phyloP scores from a whole-genome alignment of 257 asterid genomes.

The Gentiana dahurica region DNA sequence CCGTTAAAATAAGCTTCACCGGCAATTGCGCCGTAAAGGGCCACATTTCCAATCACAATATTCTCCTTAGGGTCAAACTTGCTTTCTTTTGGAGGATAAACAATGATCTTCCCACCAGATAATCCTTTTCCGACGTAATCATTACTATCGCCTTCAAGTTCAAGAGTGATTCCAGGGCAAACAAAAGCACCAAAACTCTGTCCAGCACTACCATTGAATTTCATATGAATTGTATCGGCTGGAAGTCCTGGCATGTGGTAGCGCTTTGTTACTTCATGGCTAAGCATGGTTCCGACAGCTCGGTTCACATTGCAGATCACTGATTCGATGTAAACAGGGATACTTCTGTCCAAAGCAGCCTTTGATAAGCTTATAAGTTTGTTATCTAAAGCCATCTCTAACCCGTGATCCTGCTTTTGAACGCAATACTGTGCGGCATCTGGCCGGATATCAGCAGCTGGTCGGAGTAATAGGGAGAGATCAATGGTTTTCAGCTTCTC shows the following conservation, averaged over 20 bases:
- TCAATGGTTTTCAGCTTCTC: constrained; percentile 86
- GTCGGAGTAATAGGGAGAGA: constrained; percentile 79
- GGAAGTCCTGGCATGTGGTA: constrained; percentile 74
- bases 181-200: constrained; percentile 99
- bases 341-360: constrained; percentile 67
- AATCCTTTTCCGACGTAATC: constrained; percentile 98
- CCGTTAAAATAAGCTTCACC: constrained; percentile 99
- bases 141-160: constrained; percentile 99
- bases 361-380: constrained; percentile 51
- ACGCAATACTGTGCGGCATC: constrained; percentile 94
- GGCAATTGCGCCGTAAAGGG: constrained; percentile 85
- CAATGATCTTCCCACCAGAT: constrained; percentile 86
- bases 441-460: constrained; percentile 96
- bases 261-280: constrained; percentile 89
- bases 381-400: constrained; percentile 95
- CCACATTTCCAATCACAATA: constrained; percentile 95
- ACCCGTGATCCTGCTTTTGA: constrained; percentile 95
- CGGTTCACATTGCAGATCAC: constrained; percentile 86
- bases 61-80: constrained; percentile 85
- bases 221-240: constrained; percentile 73
- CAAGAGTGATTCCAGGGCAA: constrained; percentile 86
- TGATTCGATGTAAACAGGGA: constrained; percentile 83
- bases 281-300: constrained; percentile 97
- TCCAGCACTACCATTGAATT: constrained; percentile 94
- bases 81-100: constrained; percentile 89